A percentile compares a stretch with the other conserved stretches of the same genome.
These are phyloP conservation scores for Wickerhamomyces ciferrii DNA, from an alignment of 805 yeast genomes.

Conservation along the genomic window DNA sequence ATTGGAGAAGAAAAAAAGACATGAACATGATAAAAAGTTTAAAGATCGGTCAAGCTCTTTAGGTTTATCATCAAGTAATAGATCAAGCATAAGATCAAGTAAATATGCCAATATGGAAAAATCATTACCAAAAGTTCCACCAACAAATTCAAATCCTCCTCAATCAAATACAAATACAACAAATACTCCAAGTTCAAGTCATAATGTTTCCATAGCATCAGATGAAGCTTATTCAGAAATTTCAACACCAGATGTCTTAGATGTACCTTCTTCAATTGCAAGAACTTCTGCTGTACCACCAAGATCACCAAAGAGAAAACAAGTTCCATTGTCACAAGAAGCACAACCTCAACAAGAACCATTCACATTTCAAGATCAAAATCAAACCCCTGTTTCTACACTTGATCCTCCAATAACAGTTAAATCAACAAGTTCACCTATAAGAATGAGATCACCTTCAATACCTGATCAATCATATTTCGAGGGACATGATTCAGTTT, in stretches of 20 bases:
- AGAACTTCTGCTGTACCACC: conserved; percentile 9
- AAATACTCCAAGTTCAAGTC: conserved; percentile 1
- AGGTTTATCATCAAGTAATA: conserved; percentile 2
- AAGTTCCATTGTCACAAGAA: neutral
- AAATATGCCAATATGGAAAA: conserved; percentile 5
- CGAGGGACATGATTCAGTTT: neutral
- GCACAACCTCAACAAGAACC: neutral
- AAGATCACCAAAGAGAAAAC: conserved; percentile 19
- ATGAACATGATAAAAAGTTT: conserved; percentile 34
- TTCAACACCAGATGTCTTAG: neutral
- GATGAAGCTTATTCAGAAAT: conserved; percentile 1
- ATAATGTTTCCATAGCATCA: neutral
- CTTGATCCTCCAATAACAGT: conserved; percentile 15
- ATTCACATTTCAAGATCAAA: neutral
- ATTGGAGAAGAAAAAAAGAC: conserved; percentile 66
- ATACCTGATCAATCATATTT: neutral
- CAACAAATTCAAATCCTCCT: neutral
- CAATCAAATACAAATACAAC: neutral
- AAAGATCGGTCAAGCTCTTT: conserved; percentile 2
- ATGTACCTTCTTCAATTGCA: conserved; percentile 4
- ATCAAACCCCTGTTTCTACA: neutral
- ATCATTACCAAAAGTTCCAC: conserved; percentile 19
- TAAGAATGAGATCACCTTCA: neutral
- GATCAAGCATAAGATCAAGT: neutral
- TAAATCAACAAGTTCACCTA: neutral